phyloP scores from a whole-genome alignment of 495 filamentous ascomycete genomes.

The Daldinia grandis region DNA sequence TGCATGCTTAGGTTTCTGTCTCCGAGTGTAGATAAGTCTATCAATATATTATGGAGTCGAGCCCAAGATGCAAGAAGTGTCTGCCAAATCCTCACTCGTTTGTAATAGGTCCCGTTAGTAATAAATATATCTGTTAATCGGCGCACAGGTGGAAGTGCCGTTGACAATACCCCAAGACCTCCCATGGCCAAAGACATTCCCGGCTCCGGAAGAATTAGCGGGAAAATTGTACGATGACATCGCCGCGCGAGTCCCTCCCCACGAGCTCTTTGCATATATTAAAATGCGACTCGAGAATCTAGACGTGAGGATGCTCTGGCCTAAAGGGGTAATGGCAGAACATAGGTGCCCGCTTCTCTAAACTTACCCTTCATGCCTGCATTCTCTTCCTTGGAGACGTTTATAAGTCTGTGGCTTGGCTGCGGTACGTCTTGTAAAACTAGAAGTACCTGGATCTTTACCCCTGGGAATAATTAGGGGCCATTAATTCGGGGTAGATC shows the following conservation, averaged over 20 bases:
- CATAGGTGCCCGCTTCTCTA: slow-evolving; percentile 13
- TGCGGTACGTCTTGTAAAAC: slow-evolving; percentile 1
- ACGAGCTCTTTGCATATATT: slow-evolving; percentile 25
- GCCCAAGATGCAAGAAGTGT: background rate
- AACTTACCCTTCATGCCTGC: slow-evolving; percentile 16
- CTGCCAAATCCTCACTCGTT: background rate
- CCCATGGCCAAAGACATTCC: slow-evolving; percentile 27
- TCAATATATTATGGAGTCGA: background rate
- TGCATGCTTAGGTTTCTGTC: slow-evolving; percentile 17
- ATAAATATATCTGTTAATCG: slow-evolving; percentile 12
- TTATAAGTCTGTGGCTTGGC: slow-evolving; percentile 23
- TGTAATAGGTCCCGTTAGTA: background rate
- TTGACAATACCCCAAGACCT: slow-evolving; percentile 7
- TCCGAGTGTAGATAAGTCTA: background rate
- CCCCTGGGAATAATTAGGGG: background rate
- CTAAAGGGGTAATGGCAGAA: slow-evolving; percentile 30
- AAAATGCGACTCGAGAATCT: slow-evolving; percentile 34
- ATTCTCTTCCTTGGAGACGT: slow-evolving; percentile 15
- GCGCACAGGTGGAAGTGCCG: slow-evolving; percentile 37
- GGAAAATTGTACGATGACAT: slow-evolving; percentile 44
- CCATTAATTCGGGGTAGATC: background rate
- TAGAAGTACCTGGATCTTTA: background rate
- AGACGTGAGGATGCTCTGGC: slow-evolving; percentile 2
- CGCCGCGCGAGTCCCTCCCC: slow-evolving; percentile 8
- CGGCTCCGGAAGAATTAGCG: slow-evolving; percentile 45